A percentile compares a stretch with the other conserved stretches of the same genome.
Conservation (phyloP, 345 rosid genomes). For the Citrus glauca region DNA sequence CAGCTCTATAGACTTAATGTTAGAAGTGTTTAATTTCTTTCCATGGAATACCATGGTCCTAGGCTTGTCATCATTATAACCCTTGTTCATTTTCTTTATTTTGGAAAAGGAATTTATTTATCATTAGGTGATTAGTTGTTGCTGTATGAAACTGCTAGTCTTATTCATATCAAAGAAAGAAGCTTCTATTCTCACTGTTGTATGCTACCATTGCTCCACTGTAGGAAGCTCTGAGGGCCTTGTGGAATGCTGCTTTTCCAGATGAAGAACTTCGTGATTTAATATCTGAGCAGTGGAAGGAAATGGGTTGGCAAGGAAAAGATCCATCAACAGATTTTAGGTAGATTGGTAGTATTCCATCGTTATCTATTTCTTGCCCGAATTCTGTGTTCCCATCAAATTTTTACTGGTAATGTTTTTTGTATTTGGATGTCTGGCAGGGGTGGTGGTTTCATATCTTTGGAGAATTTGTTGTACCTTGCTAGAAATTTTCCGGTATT, state of each 20-base stretch:
- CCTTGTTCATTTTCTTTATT: background rate
- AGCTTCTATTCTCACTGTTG: conserved; percentile 5
- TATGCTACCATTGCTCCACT: conserved; percentile 19
- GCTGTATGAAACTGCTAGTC: background rate
- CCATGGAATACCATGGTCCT: background rate
- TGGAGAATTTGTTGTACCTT: conserved; percentile 92
- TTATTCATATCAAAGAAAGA: background rate
- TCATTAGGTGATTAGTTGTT: background rate
- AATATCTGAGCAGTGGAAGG: conserved; percentile 99
- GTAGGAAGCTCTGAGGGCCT: conserved; percentile 81
- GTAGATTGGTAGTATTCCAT: conserved; percentile 26
- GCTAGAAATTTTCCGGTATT: conserved; percentile 80
- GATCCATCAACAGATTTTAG: conserved; percentile 99
- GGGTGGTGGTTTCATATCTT: conserved; percentile 99
- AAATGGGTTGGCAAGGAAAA: conserved; percentile 99
- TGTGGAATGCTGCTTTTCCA: conserved; percentile 92
- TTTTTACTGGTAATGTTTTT: background rate
- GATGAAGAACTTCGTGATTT: conserved; percentile 81
- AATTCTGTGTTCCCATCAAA: background rate
- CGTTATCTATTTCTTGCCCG: conserved; percentile 2
- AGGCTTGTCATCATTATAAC: background rate
- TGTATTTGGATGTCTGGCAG: conserved; percentile 38
- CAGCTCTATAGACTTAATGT: background rate
- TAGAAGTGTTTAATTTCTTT: background rate
- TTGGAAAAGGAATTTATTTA: background rate